Conservation (phyloP, 2,329 filamentous ascomycete species). For the Bisporella sp. region DNA sequence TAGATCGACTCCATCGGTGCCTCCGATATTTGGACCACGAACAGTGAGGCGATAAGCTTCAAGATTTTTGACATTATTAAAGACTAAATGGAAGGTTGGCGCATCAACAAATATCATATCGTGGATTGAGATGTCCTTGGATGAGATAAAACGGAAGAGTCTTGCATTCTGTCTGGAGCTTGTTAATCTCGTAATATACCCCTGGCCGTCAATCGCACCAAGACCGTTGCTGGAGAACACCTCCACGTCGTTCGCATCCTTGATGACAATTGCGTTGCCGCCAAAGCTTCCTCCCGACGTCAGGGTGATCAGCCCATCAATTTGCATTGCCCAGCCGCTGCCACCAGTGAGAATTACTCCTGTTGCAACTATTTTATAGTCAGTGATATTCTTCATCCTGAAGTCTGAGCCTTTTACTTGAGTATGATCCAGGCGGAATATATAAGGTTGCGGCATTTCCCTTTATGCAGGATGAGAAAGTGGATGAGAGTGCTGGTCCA, state of each 20-base stretch:
- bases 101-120: conserved; percentile 28
- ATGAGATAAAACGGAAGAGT: conserved; percentile 17
- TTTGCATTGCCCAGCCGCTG: conserved; percentile 30
- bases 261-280: conserved; percentile 15
- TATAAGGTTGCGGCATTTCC: conserved; percentile 11
- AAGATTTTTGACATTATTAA: conserved; percentile 30
- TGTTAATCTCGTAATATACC: conserved; percentile 27
- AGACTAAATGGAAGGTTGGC: conserved; percentile 31
- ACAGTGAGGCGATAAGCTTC: conserved; percentile 33
- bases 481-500: conserved; percentile 20
- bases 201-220: conserved; percentile 30
- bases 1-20: conserved; percentile 31
- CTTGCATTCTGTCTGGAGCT: conserved; percentile 18
- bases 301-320: conserved; percentile 25
- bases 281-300: conserved; percentile 10
- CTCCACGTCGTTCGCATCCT: conserved; percentile 25
- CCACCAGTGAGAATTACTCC: conserved; percentile 18
- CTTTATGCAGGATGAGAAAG: conserved; percentile 26
- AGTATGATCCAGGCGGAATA: conserved; percentile 13
- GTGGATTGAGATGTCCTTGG: conserved; percentile 21
- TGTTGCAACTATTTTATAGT: conserved; percentile 6
- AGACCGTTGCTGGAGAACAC: conserved; percentile 29
- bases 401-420: neutral
- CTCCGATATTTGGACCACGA: conserved; percentile 29
- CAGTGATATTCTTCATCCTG: neutral